These are phyloP conservation scores for Acanthamoeba castellanii DNA, from an alignment of 208 protist genomes.

Conservation along the genomic window DNA sequence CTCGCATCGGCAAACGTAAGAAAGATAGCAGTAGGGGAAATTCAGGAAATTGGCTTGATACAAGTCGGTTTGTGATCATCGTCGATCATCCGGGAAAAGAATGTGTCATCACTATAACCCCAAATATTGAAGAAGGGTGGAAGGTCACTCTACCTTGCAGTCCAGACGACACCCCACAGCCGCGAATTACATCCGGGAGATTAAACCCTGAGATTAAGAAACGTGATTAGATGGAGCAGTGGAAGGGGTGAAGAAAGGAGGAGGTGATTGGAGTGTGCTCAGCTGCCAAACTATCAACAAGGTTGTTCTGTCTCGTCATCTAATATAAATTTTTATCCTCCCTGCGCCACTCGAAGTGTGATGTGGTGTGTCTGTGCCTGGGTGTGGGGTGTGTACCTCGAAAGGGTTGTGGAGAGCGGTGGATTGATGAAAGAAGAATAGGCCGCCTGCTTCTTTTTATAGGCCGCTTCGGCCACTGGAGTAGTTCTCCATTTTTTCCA, in stretches of 20 bases:
- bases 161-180: not conserved
- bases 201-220: not conserved
- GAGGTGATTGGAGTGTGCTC: not conserved
- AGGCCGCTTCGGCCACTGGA: not conserved
- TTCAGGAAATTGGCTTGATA: conserved; percentile 62
- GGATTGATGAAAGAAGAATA: not conserved
- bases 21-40: not conserved
- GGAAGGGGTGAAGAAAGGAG: not conserved
- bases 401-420: not conserved
- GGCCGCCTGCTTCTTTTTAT: not conserved
- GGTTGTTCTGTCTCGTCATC: conserved; percentile 38
- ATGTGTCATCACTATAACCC: conserved; percentile 47
- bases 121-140: not conserved
- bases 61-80: not conserved
- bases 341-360: not conserved
- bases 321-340: not conserved
- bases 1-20: not conserved
- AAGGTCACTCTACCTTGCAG: not conserved
- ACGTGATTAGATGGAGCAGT: not conserved
- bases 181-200: not conserved
- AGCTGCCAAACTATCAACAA: conserved; percentile 9
- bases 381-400: not conserved
- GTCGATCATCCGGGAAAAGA: conserved; percentile 62
- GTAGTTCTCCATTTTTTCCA: conserved; percentile 1
- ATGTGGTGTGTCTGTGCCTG: too few relatives aligned